Base-by-base conservation (phyloP, 352 stramenopile species). In the Pythium guiyangense region DNA sequence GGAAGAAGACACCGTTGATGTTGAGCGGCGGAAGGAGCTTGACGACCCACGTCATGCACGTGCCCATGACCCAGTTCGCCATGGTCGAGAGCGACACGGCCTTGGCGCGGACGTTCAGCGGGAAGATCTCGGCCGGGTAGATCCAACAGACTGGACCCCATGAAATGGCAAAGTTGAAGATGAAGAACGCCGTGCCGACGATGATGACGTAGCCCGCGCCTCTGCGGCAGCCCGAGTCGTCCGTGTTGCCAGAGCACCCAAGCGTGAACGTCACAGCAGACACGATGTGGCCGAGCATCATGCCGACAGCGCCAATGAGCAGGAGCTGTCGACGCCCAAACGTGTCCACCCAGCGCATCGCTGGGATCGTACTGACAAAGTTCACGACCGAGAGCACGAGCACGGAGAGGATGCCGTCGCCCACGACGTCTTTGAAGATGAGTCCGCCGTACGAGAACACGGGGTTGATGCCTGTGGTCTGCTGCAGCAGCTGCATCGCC, bases 1-100 rank as follows among this genome's bases (percentile, higher is more conserved):
- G 51, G 62, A 66, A 74, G 60, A 84, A 84, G 54, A 74, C 66
- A 26, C 65, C 62, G 60, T 73, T 59, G 49, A 73, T 71, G 55
- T 73, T 69, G 25, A 80, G 52, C 34, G 76, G 72, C 31, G 67
- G 68, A 47, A 84, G 74, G 42, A 79, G 64, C 67, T 84, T 81
- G 18, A 67, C 64, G 17, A 77, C 60, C 22, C 54, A 60, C 43
- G 71, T 70, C 69, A 84, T 84, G 12, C 68, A 18, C 2, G 63
- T 54, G 6, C 66, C 71, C 35, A 64, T 70, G 47, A 17, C 31
- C 73, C 73, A 79, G 59, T 73, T 72, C 26, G 67, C 59, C 56
- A 76, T 70, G 12, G 67, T 71, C 18, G 69, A 63, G 31, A 75
- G 37, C 22, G 75, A 80, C 45, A 88, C 70, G 3, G 70, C 73